Base-by-base conservation (phyloP, 306 rosid species). In the Begonia peltatifolia region DNA sequence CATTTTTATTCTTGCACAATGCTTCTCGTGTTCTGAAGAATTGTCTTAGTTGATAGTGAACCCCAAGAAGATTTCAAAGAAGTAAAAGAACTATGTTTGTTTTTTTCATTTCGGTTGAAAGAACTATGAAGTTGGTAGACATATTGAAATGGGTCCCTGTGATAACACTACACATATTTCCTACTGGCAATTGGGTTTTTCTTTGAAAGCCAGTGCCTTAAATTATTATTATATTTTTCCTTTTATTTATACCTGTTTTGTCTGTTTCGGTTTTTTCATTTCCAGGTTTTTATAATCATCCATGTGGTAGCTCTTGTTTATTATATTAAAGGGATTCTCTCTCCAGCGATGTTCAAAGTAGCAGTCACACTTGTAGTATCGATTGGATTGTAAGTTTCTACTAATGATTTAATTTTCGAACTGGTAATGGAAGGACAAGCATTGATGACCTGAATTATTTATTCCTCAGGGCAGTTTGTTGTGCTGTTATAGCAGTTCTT, bases 301-400 rank as follows among this genome's bases (percentile, higher is more conserved):
- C 99, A 92, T 58, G 96, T 83, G 64, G 94, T 86, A 53, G 99
- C 99, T 64, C 79, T 92, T 55, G 96, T 86, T n/a, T 72, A 83
- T 76, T 92, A 86, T 73, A 79, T 92, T 54, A 86, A 81, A 70
- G 96, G 99, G 64, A 70, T 75, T 70, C 93, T 92, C 58, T 65
- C 96, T 48, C 93, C 85, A 16, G 83, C 75, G 64, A 92, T 92
- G 96, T 92, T 92, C 83, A 92, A 75, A 79, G 81, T 77, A 64
- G 99, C 99, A 47, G 74, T 92, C 55, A 57, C 94, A 35, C 80
- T 92, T 51, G 94, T 92, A 55, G 42, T 92, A 54, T 79, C 99
- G 59, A 50, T 80, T 67, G 99, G 99, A 82, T 61, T 72, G 99
- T 92, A 65, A 74, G 99, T 66, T 57, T 67, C 63, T 60, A 12